Conservation (phyloP, 768 basidiomycete genomes). For the Hydnum rufescens region DNA sequence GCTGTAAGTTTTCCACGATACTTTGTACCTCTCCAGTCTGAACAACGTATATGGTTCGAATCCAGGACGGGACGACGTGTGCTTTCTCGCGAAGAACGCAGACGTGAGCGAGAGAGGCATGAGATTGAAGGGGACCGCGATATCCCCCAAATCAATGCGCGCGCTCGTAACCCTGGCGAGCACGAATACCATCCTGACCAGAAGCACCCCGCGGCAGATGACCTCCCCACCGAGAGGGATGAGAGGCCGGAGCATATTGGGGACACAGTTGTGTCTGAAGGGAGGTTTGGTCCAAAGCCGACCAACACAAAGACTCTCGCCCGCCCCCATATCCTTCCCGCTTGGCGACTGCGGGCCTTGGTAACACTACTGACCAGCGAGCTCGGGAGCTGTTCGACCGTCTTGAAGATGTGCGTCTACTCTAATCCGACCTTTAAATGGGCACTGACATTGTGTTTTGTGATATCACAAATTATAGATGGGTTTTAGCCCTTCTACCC, state of each 20-base stretch:
- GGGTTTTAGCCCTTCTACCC: neutral
- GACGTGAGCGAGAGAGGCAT: neutral
- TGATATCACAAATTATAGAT: neutral
- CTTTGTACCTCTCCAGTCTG: neutral
- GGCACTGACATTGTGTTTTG: neutral
- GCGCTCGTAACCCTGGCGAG: neutral
- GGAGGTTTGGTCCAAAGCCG: neutral
- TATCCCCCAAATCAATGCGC: neutral
- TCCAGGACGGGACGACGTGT: neutral
- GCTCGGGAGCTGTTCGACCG: neutral
- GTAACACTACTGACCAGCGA: neutral
- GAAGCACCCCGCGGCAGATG: too few species aligned
- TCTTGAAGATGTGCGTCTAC: neutral
- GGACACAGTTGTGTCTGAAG: neutral
- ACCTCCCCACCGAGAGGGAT: too few species aligned
- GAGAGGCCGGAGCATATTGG: too few species aligned
- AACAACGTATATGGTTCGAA: neutral
- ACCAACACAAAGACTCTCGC: neutral
- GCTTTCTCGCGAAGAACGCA: neutral
- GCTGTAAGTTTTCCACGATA: neutral
- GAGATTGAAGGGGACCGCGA: neutral
- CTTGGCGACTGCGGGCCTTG: too few species aligned
- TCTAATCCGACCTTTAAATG: neutral
- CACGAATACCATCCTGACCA: neutral
- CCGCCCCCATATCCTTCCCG: too few species aligned